Evolutionary conservation across 2,329 filamentous ascomycete genomes (phyloP).

Genomic region (Aureobasidium leucospermi): DNA sequence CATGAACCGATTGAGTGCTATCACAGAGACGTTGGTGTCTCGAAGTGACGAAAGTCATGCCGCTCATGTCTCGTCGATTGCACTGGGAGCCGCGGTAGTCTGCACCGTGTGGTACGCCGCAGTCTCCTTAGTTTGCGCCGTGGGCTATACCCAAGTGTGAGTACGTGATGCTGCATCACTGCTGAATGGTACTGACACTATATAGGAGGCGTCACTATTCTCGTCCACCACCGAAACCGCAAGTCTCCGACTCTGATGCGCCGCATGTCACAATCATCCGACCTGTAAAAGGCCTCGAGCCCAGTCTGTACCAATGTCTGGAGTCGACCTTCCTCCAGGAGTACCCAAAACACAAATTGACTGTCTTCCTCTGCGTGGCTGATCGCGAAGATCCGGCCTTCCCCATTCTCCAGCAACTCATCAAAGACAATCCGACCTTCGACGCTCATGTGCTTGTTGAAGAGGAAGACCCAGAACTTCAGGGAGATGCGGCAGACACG

Average conservation of each 20-base stretch:
- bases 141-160: conserved; percentile 12
- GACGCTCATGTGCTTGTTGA: conserved; percentile 73
- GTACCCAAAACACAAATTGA: conserved; percentile 70
- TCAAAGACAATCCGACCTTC: conserved; percentile 63
- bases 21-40: conserved; percentile 19
- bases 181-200: conserved; percentile 12
- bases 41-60: conserved; percentile 1
- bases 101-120: conserved; percentile 27
- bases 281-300: conserved; percentile 87
- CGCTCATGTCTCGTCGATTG: conserved; percentile 19
- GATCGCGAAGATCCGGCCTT: conserved; percentile 69
- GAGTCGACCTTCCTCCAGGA: conserved; percentile 75
- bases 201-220: conserved; percentile 50
- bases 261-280: conserved; percentile 87
- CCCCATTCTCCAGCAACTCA: conserved; percentile 61
- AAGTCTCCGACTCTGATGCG: conserved; percentile 35
- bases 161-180: neutral
- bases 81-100: conserved; percentile 20
- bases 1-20: conserved; percentile 22
- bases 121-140: conserved; percentile 11
- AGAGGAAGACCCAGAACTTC: conserved; percentile 67
- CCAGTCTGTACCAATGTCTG: conserved; percentile 84
- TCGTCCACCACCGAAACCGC: conserved; percentile 27
- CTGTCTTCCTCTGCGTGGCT: conserved; percentile 75
- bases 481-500: conserved; percentile 41